Evolutionary conservation across 2,329 filamentous ascomycete genomes (phyloP).

Genomic region (Neofusicoccum cordaticola): DNA sequence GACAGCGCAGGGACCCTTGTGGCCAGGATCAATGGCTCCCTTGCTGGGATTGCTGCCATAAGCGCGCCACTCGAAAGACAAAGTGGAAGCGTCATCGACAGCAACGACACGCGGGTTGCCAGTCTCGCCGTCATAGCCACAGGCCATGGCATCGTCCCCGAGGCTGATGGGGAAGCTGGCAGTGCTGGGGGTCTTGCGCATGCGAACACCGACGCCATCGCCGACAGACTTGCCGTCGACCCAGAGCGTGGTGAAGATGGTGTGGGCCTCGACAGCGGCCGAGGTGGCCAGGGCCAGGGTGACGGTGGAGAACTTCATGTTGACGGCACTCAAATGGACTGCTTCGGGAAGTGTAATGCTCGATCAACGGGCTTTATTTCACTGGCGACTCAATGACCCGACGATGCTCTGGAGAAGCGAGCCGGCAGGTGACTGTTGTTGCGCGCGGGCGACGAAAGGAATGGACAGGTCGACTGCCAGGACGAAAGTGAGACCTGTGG

Average conservation of each 20-base stretch:
- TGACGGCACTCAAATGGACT: neutral
- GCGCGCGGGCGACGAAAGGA: neutral
- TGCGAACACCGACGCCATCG: constrained; percentile 69
- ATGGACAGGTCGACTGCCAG: constrained; percentile 18
- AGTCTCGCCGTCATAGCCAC: constrained; percentile 57
- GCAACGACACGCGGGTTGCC: constrained; percentile 49
- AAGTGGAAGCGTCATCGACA: constrained; percentile 50
- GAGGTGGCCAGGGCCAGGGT: constrained; percentile 3
- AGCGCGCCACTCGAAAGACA: constrained; percentile 66
- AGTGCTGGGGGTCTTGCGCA: constrained; percentile 53
- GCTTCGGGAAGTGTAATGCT: neutral
- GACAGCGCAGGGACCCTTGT: constrained; percentile 68
- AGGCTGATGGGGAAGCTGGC: constrained; percentile 61
- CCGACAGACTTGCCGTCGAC: constrained; percentile 45
- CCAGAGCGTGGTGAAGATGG: constrained; percentile 35
- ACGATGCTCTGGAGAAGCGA: neutral
- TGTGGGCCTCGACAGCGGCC: constrained; percentile 28
- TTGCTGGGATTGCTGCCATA: constrained; percentile 56
- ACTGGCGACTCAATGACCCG: neutral
- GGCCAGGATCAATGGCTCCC: constrained; percentile 58
- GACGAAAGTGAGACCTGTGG: constrained; percentile 11
- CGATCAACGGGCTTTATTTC: neutral
- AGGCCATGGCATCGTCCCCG: constrained; percentile 63
- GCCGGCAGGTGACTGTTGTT: neutral
- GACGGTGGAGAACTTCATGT: constrained; percentile 9